A percentile compares a stretch with the other conserved stretches of the same genome.
phyloP scores from a whole-genome alignment of 2,329 filamentous ascomycete species.

The Neopestalotiopsis clavispora region DNA sequence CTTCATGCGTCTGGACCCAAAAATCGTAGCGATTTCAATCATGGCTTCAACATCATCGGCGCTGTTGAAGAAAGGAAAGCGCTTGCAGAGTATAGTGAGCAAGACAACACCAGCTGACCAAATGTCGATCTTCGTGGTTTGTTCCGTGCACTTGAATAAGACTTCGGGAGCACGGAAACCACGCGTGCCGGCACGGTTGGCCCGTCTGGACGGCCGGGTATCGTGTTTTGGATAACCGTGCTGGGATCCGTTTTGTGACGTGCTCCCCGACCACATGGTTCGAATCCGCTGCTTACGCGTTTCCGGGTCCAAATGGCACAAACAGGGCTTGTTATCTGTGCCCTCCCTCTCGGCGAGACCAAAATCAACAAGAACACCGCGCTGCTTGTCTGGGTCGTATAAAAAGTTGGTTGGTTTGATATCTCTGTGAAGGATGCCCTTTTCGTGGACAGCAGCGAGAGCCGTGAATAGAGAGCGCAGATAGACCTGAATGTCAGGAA shows the following conservation, averaged over 20 bases:
- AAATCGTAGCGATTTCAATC: conserved; percentile 96
- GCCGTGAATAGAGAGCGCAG: conserved; percentile 88
- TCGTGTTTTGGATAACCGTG: conserved; percentile 87
- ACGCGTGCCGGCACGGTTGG: conserved; percentile 92
- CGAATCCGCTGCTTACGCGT: conserved; percentile 66
- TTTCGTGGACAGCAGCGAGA: conserved; percentile 79
- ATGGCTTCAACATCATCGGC: conserved; percentile 97
- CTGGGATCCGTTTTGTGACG: conserved; percentile 58
- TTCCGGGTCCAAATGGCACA: conserved; percentile 72
- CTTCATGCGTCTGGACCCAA: conserved; percentile 85
- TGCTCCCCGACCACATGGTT: conserved; percentile 54
- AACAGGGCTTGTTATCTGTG: conserved; percentile 77
- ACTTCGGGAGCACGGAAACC: conserved; percentile 97
- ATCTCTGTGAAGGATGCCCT: conserved; percentile 88
- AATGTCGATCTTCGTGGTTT: conserved; percentile 92
- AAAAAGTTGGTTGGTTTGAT: conserved; percentile 99
- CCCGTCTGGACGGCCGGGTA: conserved; percentile 82
- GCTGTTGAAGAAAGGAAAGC: conserved; percentile 98
- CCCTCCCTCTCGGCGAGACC: conserved; percentile 89
- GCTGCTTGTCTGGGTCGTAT: conserved; percentile 79
- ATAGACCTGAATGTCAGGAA: conserved; percentile 87
- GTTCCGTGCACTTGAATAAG: conserved; percentile 93
- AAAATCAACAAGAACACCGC: conserved; percentile 97
- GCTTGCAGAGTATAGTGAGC: conserved; percentile 87
- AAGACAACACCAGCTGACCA: conserved; percentile 98